Conservation (phyloP, 225 moss, liverwort and hornwort species). For the Lunularia cruciata region DNA sequence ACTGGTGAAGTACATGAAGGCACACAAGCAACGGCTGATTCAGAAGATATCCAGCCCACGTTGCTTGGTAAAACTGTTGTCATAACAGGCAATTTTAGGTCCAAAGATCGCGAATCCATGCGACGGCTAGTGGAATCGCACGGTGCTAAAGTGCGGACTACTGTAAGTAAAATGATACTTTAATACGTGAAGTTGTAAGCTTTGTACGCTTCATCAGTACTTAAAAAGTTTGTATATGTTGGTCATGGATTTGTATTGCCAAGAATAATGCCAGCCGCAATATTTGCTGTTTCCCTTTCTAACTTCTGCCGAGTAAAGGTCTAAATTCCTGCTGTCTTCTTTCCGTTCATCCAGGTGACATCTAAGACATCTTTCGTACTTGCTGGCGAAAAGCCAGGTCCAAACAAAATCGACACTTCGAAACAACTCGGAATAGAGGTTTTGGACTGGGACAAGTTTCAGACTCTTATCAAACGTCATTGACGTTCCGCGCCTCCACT, state of each 20-base stretch:
- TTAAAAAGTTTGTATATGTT: too few species aligned
- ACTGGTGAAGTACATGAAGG: neutral
- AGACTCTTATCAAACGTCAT: conserved; percentile 32
- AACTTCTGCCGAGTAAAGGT: neutral
- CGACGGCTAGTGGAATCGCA: conserved; percentile 49
- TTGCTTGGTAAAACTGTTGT: conserved; percentile 63
- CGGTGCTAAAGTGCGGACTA: conserved; percentile 65
- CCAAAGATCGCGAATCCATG: conserved; percentile 53
- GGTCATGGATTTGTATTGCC: too few species aligned
- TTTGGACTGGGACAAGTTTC: conserved; percentile 53
- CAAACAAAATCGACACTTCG: conserved; percentile 58
- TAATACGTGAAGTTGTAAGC: too few species aligned
- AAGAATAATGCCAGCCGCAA: too few species aligned
- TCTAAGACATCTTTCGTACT: conserved; percentile 71
- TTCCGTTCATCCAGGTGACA: conserved; percentile 55
- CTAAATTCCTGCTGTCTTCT: neutral
- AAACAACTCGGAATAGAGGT: conserved; percentile 49
- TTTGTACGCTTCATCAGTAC: too few species aligned
- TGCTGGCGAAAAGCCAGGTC: conserved; percentile 67
- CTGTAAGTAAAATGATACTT: too few species aligned
- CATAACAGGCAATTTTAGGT: conserved; percentile 67
- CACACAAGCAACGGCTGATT: neutral
- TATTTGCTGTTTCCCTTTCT: too few species aligned
- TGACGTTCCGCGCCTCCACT: neutral
- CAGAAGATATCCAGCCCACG: conserved; percentile 18